A percentile compares a stretch with the other conserved stretches of the same genome.
phyloP scores from a whole-genome alignment of 169 alveolate genomes.

The Ichthyophthirius multifiliis region DNA sequence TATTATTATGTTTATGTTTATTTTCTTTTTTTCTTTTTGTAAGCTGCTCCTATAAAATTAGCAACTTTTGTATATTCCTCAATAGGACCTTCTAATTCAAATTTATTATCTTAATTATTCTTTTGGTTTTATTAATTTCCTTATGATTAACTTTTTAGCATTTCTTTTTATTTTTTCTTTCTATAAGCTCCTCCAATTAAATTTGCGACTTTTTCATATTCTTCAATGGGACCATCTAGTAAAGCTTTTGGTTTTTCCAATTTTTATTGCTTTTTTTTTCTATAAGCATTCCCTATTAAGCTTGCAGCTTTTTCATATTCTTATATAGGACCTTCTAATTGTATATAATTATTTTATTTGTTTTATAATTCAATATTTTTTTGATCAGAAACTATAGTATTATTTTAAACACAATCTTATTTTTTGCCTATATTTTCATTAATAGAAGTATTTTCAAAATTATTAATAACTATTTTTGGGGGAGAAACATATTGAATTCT shows the following conservation, averaged over 20 bases:
- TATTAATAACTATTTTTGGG: no score
- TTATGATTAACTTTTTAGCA: no score
- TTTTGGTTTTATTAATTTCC: not conserved
- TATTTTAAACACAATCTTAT: no score
- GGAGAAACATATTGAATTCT: no score
- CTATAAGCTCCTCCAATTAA: not conserved
- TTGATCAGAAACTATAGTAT: no score
- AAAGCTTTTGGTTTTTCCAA: not conserved
- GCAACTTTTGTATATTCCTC: conserved; percentile 5
- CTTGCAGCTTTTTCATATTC: not conserved
- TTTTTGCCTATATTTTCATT: no score
- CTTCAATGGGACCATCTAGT: not conserved
- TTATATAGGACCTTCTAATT: not conserved
- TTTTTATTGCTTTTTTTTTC: not conserved
- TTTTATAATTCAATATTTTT: no score
- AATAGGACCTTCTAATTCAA: not conserved
- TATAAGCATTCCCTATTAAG: not conserved
- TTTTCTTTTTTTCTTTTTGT: not conserved
- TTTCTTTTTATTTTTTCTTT: not conserved
- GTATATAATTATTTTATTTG: not conserved
- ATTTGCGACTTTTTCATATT: not conserved
- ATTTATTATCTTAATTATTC: no score
- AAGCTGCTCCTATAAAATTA: not conserved
- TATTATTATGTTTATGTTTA: no score
- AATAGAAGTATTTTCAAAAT: no score